These are phyloP conservation scores for Dispira parvispora DNA, from an alignment of 192 early-diverging fungal genomes.

Conservation along the genomic window DNA sequence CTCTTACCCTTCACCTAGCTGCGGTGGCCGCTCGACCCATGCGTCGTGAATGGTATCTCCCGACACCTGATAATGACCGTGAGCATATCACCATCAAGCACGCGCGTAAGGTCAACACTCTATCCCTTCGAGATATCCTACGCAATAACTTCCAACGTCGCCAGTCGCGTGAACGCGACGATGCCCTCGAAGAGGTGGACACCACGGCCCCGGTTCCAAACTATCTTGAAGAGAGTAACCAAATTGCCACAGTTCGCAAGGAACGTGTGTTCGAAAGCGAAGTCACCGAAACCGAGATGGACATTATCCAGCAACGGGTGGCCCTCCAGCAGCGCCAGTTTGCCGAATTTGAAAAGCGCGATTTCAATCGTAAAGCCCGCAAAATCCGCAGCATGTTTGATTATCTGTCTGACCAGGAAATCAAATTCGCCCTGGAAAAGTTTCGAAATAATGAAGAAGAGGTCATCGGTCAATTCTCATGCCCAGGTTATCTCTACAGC, in stretches of 20 bases:
- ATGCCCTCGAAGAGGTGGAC: not conserved
- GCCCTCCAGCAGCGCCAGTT: conserved; percentile 84
- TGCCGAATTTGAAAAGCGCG: conserved; percentile 68
- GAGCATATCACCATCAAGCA: not conserved
- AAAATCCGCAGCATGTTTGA: conserved; percentile 64
- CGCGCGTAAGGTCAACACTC: not conserved
- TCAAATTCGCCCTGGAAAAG: conserved; percentile 63
- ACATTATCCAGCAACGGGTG: conserved; percentile 79
- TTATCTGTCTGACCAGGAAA: conserved; percentile 69
- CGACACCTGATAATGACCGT: not conserved
- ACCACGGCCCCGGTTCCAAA: not conserved
- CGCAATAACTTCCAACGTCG: too few relatives aligned
- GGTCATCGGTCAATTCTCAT: conserved; percentile 71
- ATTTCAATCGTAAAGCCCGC: conserved; percentile 57
- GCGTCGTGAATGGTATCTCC: not conserved
- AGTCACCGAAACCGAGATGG: conserved; percentile 77
- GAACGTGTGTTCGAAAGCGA: conserved; percentile 75
- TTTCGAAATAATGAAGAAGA: conserved; percentile 77
- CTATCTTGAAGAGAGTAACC: conserved; percentile 24
- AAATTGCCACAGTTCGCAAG: conserved; percentile 60
- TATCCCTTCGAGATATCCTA: too few relatives aligned
- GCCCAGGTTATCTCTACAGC: conserved; percentile 48
- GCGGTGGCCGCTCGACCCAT: not conserved
- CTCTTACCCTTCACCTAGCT: too few relatives aligned
- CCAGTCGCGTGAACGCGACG: not conserved